Evolutionary conservation across 305 asterid species (phyloP).

Genomic region (Rubia balearica): DNA sequence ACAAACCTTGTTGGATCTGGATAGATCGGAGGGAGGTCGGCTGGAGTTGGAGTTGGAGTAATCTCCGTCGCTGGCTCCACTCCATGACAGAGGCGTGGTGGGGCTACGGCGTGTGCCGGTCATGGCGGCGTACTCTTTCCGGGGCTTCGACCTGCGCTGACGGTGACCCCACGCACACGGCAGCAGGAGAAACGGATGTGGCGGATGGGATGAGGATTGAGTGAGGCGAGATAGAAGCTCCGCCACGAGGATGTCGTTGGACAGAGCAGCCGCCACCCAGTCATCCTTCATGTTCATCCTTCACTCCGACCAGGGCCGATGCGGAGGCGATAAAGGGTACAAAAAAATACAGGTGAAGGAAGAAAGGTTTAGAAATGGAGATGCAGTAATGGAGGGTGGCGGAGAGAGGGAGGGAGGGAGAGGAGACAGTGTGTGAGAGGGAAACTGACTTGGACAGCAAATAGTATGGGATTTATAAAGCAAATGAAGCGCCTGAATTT

Average conservation of each 20-base stretch:
- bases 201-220: conserved; percentile 14
- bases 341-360: no score
- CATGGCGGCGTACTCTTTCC: conserved; percentile 19
- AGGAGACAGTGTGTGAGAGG: neutral
- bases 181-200: conserved; percentile 8
- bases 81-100: conserved; percentile 39
- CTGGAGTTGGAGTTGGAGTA: conserved; percentile 19
- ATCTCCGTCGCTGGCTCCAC: conserved; percentile 34
- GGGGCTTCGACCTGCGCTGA: conserved; percentile 29
- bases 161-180: conserved; percentile 32
- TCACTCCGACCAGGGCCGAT: neutral
- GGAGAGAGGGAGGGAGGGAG: conserved; percentile 12
- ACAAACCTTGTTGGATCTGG: conserved; percentile 46
- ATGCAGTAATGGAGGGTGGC: conserved; percentile 9
- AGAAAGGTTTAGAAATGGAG: neutral
- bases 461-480: neutral
- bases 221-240: conserved; percentile 31
- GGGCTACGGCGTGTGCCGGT: conserved; percentile 33
- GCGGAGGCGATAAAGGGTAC: neutral
- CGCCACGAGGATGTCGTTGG: conserved; percentile 31
- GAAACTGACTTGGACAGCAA: neutral
- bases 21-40: conserved; percentile 27
- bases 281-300: conserved; percentile 21
- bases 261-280: conserved; percentile 34
- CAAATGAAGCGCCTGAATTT: neutral